These are phyloP conservation scores for Aspergillus sparsus DNA, from an alignment of 495 filamentous ascomycete genomes.

Conservation along the genomic window DNA sequence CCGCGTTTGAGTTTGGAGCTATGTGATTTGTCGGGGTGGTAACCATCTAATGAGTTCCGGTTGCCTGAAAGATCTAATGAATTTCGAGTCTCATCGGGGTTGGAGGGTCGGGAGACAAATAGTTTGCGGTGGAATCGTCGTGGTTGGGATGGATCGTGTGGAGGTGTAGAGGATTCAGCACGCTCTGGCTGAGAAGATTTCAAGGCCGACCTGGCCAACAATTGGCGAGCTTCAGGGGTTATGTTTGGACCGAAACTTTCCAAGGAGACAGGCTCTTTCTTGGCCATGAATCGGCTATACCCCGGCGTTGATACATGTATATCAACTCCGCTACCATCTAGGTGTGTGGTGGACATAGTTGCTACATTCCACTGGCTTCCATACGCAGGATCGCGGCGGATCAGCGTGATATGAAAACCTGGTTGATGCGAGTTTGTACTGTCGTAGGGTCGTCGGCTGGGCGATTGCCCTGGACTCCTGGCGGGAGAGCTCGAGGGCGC, in stretches of 20 bases:
- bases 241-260: constrained; percentile 36
- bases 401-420: constrained; percentile 73
- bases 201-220: constrained; percentile 17
- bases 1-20: constrained; percentile 45
- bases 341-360: constrained; percentile 54
- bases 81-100: constrained; percentile 23
- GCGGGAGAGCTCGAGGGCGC: constrained; percentile 24
- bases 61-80: constrained; percentile 23
- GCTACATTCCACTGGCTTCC: constrained; percentile 89
- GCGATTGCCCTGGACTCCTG: constrained; percentile 36
- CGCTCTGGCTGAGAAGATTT: constrained; percentile 14
- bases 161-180: constrained; percentile 1
- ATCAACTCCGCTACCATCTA: constrained; percentile 46
- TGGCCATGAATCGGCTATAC: constrained; percentile 58
- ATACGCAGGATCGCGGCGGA: constrained; percentile 80
- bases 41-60: constrained; percentile 23
- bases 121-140: constrained; percentile 44
- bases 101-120: constrained; percentile 37
- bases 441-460: constrained; percentile 23
- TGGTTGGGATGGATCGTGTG: constrained; percentile 26
- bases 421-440: constrained; percentile 17
- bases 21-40: constrained; percentile 7
- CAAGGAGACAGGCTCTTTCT: constrained; percentile 38
- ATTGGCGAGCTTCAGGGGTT: constrained; percentile 26
- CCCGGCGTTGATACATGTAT: constrained; percentile 65